phyloP scores from a whole-genome alignment of 2,329 filamentous ascomycete genomes.

The Beauveria asiatica region DNA sequence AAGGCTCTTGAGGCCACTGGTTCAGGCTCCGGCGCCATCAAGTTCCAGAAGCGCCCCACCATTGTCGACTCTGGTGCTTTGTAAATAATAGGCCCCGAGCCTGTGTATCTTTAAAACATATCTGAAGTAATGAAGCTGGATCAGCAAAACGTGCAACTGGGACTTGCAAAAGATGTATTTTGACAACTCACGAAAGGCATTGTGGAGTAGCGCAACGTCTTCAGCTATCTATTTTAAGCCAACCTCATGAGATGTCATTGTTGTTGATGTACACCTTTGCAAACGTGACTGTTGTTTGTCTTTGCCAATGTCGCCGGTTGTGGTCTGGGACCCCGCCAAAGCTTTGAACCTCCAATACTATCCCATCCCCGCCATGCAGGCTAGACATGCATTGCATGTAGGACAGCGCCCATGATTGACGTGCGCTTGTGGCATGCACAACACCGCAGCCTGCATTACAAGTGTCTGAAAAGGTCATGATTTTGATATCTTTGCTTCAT shows the following conservation, averaged over 20 bases:
- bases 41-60: conserved; percentile 48
- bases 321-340: background rate
- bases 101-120: conserved; percentile 16
- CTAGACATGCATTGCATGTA: conserved; percentile 8
- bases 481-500: background rate
- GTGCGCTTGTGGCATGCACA: background rate
- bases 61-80: conserved; percentile 46
- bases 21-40: conserved; percentile 44
- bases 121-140: conserved; percentile 2
- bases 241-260: background rate
- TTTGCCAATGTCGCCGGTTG: background rate
- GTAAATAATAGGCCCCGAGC: conserved; percentile 25
- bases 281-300: background rate
- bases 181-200: background rate
- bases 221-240: conserved; percentile 4
- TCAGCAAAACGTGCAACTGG: background rate
- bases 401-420: background rate
- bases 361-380: background rate
- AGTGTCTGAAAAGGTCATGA: background rate
- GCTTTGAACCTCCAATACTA: background rate
- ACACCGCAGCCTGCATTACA: background rate
- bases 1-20: conserved; percentile 55
- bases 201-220: background rate
- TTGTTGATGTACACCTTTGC: background rate
- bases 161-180: background rate